Evolutionary conservation across 1,139 yeast genomes (phyloP).

Genomic region (Geotrichum australiense): DNA sequence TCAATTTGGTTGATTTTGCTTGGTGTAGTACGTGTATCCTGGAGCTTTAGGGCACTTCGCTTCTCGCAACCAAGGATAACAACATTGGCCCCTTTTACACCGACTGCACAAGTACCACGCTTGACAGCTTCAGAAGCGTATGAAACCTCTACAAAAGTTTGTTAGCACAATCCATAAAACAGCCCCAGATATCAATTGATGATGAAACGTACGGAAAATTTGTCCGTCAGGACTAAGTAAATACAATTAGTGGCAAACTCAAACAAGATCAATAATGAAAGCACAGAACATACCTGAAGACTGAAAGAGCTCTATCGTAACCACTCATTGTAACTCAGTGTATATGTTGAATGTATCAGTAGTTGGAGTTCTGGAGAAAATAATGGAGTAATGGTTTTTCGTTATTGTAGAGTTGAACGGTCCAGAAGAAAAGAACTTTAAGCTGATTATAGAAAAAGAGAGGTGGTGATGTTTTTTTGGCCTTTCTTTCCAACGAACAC

Average conservation of each 20-base stretch:
- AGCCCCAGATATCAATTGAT: too few species aligned
- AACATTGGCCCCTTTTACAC: slow-evolving; percentile 81
- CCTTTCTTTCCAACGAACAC: too few species aligned
- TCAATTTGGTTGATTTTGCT: slow-evolving; percentile 89
- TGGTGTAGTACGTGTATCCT: slow-evolving; percentile 94
- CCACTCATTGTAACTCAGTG: slow-evolving; percentile 66
- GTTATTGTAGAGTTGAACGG: background rate
- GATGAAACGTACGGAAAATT: slow-evolving; percentile 67
- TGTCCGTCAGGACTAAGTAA: slow-evolving; percentile 86
- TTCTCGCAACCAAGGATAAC: slow-evolving; percentile 96
- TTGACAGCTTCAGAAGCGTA: slow-evolving; percentile 97
- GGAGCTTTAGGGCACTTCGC: slow-evolving; percentile 88
- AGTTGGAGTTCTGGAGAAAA: background rate
- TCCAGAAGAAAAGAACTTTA: slow-evolving; percentile 1
- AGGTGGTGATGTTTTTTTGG: slow-evolving; percentile 12
- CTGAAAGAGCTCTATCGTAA: slow-evolving; percentile 97
- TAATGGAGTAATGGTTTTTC: background rate
- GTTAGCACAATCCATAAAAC: background rate
- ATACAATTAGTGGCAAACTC: slow-evolving; percentile 14
- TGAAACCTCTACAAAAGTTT: slow-evolving; percentile 62
- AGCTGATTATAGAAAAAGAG: too few species aligned
- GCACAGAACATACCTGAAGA: slow-evolving; percentile 67
- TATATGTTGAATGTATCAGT: too few species aligned
- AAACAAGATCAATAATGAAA: background rate
- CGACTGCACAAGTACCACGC: slow-evolving; percentile 97